A percentile compares a stretch with the other conserved stretches of the same genome.
Evolutionary conservation across 2,329 filamentous ascomycete species (phyloP).

Genomic region (Aspergillus neotritici): DNA sequence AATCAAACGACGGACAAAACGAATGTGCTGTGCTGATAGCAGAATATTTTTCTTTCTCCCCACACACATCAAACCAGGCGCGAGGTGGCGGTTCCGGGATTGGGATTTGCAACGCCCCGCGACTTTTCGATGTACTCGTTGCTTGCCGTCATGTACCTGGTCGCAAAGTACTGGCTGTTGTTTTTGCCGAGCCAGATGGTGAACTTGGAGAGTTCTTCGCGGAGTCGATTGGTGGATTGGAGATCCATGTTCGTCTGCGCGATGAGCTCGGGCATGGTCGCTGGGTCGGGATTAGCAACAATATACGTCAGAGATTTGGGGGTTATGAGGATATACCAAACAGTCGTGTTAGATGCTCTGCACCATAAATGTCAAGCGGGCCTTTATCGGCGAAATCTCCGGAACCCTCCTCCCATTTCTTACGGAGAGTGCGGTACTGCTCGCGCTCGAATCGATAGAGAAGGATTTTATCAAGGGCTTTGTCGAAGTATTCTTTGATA

Average conservation of each 20-base stretch:
- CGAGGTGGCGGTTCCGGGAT: slow-evolving; percentile 30
- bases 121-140: slow-evolving; percentile 37
- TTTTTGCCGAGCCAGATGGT: slow-evolving; percentile 78
- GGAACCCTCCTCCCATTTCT: slow-evolving; percentile 59
- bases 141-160: slow-evolving; percentile 39
- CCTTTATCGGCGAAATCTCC: slow-evolving; percentile 64
- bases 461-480: slow-evolving; percentile 76
- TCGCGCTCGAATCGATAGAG: slow-evolving; percentile 90
- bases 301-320: slow-evolving; percentile 1
- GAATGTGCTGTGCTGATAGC: too few relatives aligned
- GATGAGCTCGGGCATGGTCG: slow-evolving; percentile 84
- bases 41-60: too few relatives aligned
- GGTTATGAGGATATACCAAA: slow-evolving; percentile 59
- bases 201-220: slow-evolving; percentile 83
- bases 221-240: slow-evolving; percentile 79
- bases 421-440: slow-evolving; percentile 74
- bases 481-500: slow-evolving; percentile 90
- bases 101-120: slow-evolving; percentile 24
- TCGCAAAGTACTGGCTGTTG: slow-evolving; percentile 65
- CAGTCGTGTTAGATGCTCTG: slow-evolving; percentile 82
- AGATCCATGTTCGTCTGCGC: slow-evolving; percentile 98
- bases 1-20: background rate
- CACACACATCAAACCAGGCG: slow-evolving; percentile 19
- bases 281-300: slow-evolving; percentile 43
- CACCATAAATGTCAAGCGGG: slow-evolving; percentile 79